Evolutionary conservation across 2,329 filamentous ascomycete genomes (phyloP), one percentile per base, ranked within the genome.

Genomic region (Metarhizium anisopliae): DNA sequence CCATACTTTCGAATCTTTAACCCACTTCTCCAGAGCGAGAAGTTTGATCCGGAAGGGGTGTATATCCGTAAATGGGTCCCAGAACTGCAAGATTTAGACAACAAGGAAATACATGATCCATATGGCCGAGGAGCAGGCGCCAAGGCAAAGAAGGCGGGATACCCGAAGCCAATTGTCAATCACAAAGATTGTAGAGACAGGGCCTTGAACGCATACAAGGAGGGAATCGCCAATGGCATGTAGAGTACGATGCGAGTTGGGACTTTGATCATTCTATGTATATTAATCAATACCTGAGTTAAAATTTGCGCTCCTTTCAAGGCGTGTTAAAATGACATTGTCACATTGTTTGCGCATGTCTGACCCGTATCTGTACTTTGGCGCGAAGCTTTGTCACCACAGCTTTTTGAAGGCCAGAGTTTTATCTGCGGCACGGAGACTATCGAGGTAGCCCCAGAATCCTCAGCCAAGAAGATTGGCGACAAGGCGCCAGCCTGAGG

Each of bases 1-100:
- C 90, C 91, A 0, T 96, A 95, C 67, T 96, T 96, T 60, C 80
- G 90, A 6, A 88, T 96, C 53, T 96, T 96, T 72, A 96, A 95
- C 64, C 91, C 91, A 0, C 68, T 90, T 49, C 72, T 89, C 18
- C 91, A 96, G 74, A 90, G 87, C 62, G 89, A 94, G 76, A 92
- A 87, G 70, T 95, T 95, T 63, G 91, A 96, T 66, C 74, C 80
- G 0, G 76, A 86, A 0, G 92, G 90, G 0, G 82, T 83, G 16
- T 96, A 93, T 67, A 95, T 96, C 55, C 79, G 87, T 42, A 83
- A 82, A 57, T 96, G 90, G 90, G 77, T 96, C 8, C 85, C 85
- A 0, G 91, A 96, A 71, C 72, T 96, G 58, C 76, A 72, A 30
- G 78, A 70, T 0, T 70, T 93, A 2, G 67, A 80, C 62, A 85